Evolutionary conservation across 2,329 filamentous ascomycete genomes (phyloP).

Genomic region (Colletotrichum acutatum): DNA sequence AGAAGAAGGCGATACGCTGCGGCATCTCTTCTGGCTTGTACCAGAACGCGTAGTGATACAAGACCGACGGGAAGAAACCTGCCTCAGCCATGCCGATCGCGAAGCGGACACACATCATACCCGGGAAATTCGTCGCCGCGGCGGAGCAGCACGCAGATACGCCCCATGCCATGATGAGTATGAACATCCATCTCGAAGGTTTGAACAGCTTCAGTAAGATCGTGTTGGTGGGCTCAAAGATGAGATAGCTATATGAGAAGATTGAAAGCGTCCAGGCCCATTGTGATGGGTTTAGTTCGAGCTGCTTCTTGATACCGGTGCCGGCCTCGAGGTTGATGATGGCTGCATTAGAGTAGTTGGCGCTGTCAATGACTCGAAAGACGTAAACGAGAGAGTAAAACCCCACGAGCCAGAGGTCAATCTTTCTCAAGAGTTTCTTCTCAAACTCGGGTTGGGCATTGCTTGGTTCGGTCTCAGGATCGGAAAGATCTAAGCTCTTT

Average conservation of each 20-base stretch:
- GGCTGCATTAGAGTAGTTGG: not conserved
- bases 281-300: not conserved
- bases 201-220: not conserved
- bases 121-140: not conserved
- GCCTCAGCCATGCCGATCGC: not conserved
- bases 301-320: not conserved
- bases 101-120: not conserved
- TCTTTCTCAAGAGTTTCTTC: not conserved
- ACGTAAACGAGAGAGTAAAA: not conserved
- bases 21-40: not conserved
- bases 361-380: not conserved
- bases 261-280: not conserved
- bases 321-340: not conserved
- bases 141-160: not conserved
- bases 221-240: not conserved
- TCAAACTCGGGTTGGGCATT: not conserved
- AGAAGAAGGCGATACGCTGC: not conserved
- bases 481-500: not conserved
- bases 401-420: not conserved
- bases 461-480: not conserved
- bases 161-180: not conserved
- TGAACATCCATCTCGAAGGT: not conserved
- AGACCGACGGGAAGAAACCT: not conserved
- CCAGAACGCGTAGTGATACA: not conserved
- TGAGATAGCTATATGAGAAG: not conserved